Percentiles rank a stretch among this genome's conserved stretches.
These are phyloP conservation scores for Thelephora terrestris DNA, from an alignment of 1,284 basidiomycete genomes.

Conservation along the genomic window DNA sequence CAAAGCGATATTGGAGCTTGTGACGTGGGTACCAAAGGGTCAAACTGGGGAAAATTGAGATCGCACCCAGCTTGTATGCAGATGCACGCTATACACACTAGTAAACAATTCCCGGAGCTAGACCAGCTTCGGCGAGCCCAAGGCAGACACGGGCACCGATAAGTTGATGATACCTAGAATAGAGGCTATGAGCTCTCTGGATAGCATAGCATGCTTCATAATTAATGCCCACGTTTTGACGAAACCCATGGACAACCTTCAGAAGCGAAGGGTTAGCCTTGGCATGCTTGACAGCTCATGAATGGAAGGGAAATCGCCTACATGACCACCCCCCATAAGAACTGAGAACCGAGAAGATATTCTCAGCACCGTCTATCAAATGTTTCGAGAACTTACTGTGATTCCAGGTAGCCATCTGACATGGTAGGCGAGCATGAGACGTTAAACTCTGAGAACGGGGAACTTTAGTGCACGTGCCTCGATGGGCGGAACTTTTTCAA, in stretches of 20 bases:
- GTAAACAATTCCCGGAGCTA: conserved; percentile 52
- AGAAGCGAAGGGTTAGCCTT: background rate
- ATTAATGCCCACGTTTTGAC: background rate
- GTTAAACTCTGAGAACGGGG: no score
- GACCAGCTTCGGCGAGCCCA: conserved; percentile 50
- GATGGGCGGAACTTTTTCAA: conserved; percentile 26
- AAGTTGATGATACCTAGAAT: conserved; percentile 40
- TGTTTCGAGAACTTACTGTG: conserved; percentile 12
- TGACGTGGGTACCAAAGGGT: conserved; percentile 26
- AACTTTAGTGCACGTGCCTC: conserved; percentile 36
- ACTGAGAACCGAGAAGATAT: background rate
- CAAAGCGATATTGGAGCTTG: conserved; percentile 25
- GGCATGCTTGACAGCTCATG: background rate
- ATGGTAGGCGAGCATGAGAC: no score
- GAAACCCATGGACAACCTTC: background rate
- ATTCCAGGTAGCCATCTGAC: conserved; percentile 23
- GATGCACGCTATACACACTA: conserved; percentile 22
- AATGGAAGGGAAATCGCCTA: background rate
- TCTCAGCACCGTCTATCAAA: background rate
- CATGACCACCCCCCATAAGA: background rate
- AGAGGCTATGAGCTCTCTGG: background rate
- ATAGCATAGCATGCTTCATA: background rate
- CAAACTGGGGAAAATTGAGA: conserved; percentile 11
- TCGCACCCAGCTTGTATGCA: background rate
- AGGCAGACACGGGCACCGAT: conserved; percentile 42